A percentile compares a stretch with the other conserved stretches of the same genome.
Conservation (phyloP, 345 rosid genomes). For the Pseudoturritis turrita region DNA sequence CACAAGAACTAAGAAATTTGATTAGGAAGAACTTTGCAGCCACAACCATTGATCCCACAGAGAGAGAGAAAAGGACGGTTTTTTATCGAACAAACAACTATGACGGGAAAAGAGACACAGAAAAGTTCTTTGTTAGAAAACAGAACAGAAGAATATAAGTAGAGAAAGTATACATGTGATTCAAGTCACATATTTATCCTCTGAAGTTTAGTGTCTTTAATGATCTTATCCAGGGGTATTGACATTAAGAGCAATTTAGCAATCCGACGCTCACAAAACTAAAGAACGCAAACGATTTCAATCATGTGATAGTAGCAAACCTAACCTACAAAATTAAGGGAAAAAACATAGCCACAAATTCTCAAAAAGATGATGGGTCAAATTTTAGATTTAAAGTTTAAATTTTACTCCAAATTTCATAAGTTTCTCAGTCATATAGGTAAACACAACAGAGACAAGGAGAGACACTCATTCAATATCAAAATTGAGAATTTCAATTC, state of each 20-base stretch:
- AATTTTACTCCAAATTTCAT: background rate
- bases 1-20: background rate
- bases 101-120: background rate
- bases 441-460: background rate
- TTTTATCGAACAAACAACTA: background rate
- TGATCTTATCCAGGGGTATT: background rate
- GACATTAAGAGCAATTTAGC: background rate
- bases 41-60: background rate
- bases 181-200: background rate
- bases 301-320: background rate
- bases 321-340: background rate
- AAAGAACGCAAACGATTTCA: background rate
- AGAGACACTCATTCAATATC: background rate
- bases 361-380: background rate
- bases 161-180: background rate
- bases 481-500: background rate
- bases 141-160: background rate
- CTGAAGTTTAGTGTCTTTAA: background rate
- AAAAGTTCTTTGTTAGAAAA: background rate
- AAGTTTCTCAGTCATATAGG: constrained; percentile 2
- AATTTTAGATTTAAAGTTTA: background rate
- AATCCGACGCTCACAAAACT: background rate
- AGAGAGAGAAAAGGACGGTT: background rate
- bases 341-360: background rate
- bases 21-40: background rate